Base-by-base conservation (phyloP, 441 rosid genomes). In the Arabidopsis hybrid region DNA sequence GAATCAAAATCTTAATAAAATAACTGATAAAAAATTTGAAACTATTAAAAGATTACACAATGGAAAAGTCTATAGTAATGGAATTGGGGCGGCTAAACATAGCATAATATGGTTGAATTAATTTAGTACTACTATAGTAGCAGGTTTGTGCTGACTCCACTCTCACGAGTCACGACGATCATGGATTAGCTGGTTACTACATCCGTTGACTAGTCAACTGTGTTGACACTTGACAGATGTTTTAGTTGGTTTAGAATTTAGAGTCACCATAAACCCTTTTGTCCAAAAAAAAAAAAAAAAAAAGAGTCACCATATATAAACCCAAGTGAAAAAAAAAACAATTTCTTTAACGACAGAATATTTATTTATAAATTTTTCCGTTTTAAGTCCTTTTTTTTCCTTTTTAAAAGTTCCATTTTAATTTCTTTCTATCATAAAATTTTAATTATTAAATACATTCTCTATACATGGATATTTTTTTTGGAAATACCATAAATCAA, bases 71-170 rank as follows among this genome's bases (percentile, higher is more conserved):
- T 8, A n/a, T 9, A 36, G 10, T 21, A 70, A 29, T 60, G 17
- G 74, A 60, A 39, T 38, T 60, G n/a, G 18, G 67, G 75, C 35
- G 61, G 75, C 67, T 71, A 13, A 40, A 39, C 34, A 16, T 50
- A 50, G 18, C 50, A 38, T 29, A 60, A 42, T 21, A 69, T 69
- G 11, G 21, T 35, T 70, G 47, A 52, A 29, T 60, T 47, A 14
- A 14, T 32, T 14, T n/a, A 58, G 4, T 36, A 14, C 0, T 3
- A 56, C 16, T 35, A 38, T 38, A 38, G 64, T 59, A 59, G 29
- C 4, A 12, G 43, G n/a, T 5, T 58, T 35, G 43, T 2, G 29
- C 29, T 36, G 62, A 58, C 13, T 58, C 62, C 62, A 16, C 29
- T 36, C 62, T n/a, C n/a, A n/a, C n/a, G n/a, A n/a, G n/a, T 52